These are phyloP conservation scores for Tetrahymena malaccensis DNA, from an alignment of 73 alveolate genomes.

Conservation along the genomic window DNA sequence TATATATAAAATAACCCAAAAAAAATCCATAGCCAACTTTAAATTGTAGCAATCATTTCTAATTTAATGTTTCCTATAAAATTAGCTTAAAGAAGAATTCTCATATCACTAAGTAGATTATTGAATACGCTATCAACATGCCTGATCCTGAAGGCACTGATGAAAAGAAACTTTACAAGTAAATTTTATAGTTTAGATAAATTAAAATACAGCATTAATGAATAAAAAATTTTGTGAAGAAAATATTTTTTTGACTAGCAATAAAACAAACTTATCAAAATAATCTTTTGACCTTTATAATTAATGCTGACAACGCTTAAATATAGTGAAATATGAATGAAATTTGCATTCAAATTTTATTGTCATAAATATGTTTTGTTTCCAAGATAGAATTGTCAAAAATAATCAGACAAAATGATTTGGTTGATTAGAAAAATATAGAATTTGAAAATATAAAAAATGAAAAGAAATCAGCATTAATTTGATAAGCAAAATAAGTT, in stretches of 20 bases:
- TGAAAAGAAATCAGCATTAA: not conserved
- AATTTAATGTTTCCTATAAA: too few relatives aligned
- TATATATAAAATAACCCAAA: not conserved
- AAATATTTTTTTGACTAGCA: not conserved
- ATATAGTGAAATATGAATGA: too few relatives aligned
- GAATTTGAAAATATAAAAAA: too few relatives aligned
- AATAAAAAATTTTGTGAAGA: not conserved
- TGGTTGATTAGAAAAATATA: too few relatives aligned
- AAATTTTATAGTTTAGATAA: not conserved
- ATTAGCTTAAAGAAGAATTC: not conserved
- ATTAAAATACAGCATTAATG: not conserved
- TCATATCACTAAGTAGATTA: not conserved
- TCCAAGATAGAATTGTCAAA: too few relatives aligned
- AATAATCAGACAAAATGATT: too few relatives aligned
- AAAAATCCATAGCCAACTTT: not conserved
- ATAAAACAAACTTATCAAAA: too few relatives aligned
- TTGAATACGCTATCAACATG: not conserved
- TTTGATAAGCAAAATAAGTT: not conserved
- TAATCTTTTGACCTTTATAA: too few relatives aligned
- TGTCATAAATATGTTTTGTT: too few relatives aligned
- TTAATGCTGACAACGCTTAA: not conserved
- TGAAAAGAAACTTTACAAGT: not conserved
- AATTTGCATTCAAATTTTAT: too few relatives aligned
- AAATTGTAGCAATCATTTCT: too few relatives aligned
- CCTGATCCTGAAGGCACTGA: not conserved